Percentiles rank a stretch among this genome's conserved stretches.
These are phyloP conservation scores for Saccharum officinarum DNA, from an alignment of 176 grass and related monocot species.

Conservation along the genomic window DNA sequence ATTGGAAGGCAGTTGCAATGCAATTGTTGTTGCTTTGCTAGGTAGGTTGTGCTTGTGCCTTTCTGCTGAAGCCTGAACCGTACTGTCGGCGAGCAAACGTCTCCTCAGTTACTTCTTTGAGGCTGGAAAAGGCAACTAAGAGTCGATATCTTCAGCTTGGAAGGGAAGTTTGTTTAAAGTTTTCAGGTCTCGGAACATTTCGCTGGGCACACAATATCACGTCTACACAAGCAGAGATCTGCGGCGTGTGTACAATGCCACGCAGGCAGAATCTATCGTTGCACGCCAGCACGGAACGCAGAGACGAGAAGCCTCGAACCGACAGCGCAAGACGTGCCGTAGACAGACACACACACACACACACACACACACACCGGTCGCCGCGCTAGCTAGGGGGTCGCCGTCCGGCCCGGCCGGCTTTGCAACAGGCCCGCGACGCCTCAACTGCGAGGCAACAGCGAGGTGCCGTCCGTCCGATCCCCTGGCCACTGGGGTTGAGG, in stretches of 20 bases:
- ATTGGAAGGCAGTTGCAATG: no score
- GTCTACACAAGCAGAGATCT: no score
- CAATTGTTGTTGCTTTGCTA: background rate
- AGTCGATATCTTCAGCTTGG: background rate
- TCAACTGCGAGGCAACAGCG: conserved; percentile 29
- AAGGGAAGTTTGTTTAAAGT: background rate
- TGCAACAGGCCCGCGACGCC: background rate
- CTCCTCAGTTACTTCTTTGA: background rate
- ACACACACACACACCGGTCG: background rate
- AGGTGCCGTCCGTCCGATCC: conserved; percentile 18
- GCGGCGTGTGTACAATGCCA: no score
- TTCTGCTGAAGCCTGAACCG: background rate
- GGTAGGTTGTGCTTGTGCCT: background rate
- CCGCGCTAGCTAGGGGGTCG: background rate
- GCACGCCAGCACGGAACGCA: background rate
- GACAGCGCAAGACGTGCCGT: background rate
- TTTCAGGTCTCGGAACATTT: background rate
- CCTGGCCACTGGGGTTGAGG: background rate
- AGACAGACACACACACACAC: no score
- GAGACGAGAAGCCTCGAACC: background rate
- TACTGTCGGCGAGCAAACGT: background rate
- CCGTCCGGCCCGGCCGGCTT: background rate
- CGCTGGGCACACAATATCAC: no score
- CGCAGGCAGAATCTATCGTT: no score
- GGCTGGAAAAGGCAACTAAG: background rate